Evolutionary conservation across 2,329 filamentous ascomycete species (phyloP).

Genomic region (Chrysoporthe cubensis): DNA sequence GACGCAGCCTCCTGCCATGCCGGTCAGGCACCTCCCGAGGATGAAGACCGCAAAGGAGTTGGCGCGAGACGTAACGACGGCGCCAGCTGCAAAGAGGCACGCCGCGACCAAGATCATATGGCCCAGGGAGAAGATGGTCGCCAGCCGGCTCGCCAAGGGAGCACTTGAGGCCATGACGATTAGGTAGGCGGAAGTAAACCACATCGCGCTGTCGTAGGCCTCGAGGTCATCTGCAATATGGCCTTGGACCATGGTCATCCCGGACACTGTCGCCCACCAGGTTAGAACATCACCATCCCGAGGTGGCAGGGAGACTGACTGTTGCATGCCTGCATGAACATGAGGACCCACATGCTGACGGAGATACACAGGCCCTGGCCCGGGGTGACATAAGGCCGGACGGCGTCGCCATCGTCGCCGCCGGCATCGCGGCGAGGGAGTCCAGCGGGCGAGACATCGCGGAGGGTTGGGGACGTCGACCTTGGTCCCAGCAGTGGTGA

Average conservation of each 20-base stretch:
- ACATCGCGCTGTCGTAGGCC: slow-evolving; percentile 73
- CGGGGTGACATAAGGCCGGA: slow-evolving; percentile 30
- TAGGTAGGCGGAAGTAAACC: slow-evolving; percentile 81
- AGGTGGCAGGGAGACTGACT: neutral
- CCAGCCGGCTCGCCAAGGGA: slow-evolving; percentile 72
- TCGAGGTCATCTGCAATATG: slow-evolving; percentile 75
- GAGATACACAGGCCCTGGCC: slow-evolving; percentile 51
- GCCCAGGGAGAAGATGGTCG: slow-evolving; percentile 73
- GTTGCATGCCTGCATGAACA: slow-evolving; percentile 59
- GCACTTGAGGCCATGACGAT: slow-evolving; percentile 64
- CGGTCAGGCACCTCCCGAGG: slow-evolving; percentile 68
- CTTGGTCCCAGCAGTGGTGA: slow-evolving; percentile 37
- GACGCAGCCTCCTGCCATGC: slow-evolving; percentile 71
- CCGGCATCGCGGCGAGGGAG: neutral
- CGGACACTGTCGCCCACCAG: slow-evolving; percentile 57
- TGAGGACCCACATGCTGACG: slow-evolving; percentile 57
- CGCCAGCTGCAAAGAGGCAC: slow-evolving; percentile 61
- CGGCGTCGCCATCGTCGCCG: slow-evolving; percentile 19
- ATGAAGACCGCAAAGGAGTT: slow-evolving; percentile 66
- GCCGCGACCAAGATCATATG: slow-evolving; percentile 67
- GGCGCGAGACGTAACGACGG: slow-evolving; percentile 66
- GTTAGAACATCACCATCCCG: neutral
- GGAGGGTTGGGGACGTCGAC: slow-evolving; percentile 31
- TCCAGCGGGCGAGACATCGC: slow-evolving; percentile 28
- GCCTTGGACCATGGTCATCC: slow-evolving; percentile 81